A percentile compares a stretch with the other conserved stretches of the same genome.
Conservation (phyloP, 1,139 yeast species). For the Debaryomyces robertsiae region DNA sequence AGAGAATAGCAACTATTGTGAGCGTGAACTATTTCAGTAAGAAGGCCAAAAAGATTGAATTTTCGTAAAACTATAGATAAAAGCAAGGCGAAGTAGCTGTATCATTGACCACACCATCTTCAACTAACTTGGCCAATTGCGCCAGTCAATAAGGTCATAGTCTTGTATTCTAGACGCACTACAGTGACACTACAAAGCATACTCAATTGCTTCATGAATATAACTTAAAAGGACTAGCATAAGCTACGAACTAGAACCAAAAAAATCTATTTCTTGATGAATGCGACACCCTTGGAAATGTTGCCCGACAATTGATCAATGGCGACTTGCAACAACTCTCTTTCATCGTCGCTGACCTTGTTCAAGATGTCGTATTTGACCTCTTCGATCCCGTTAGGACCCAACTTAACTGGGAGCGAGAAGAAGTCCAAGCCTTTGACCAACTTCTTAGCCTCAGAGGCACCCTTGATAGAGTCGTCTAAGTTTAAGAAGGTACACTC, state of each 20-base stretch:
- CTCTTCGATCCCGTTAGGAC: conserved; percentile 85
- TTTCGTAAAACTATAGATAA: too few relatives aligned
- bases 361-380: conserved; percentile 54
- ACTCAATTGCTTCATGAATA: too few relatives aligned
- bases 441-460: conserved; percentile 76
- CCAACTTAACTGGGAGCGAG: conserved; percentile 88
- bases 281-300: conserved; percentile 63
- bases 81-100: too few relatives aligned
- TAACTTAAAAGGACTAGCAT: background rate
- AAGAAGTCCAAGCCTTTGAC: conserved; percentile 87
- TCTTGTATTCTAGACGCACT: too few relatives aligned
- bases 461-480: conserved; percentile 49
- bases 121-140: too few relatives aligned
- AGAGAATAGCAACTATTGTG: too few relatives aligned
- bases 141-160: too few relatives aligned
- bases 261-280: conserved; percentile 39
- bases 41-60: too few relatives aligned
- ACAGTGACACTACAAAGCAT: background rate
- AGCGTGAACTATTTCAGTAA: too few relatives aligned
- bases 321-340: conserved; percentile 75
- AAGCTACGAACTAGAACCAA: background rate
- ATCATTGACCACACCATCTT: too few relatives aligned
- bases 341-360: conserved; percentile 58
- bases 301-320: conserved; percentile 81
- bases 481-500: conserved; percentile 74